phyloP scores from a whole-genome alignment of 768 basidiomycete species.

The Auricularia auricula-judae region DNA sequence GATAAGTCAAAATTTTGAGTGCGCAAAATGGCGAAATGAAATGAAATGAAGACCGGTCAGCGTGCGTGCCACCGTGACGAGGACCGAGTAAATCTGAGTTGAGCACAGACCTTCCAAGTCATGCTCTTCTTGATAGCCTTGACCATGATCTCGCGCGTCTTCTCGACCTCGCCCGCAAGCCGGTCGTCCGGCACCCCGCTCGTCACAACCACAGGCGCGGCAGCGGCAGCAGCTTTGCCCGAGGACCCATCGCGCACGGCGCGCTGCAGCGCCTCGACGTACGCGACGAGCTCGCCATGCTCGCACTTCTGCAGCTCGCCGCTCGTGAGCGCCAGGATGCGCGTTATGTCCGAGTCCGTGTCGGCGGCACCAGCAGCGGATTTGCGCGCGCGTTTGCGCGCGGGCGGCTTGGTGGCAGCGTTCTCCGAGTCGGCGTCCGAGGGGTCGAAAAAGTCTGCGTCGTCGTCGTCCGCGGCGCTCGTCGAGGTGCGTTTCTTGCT shows the following conservation, averaged over 20 bases:
- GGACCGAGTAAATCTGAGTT: background rate
- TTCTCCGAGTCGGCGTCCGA: slow-evolving; percentile 54
- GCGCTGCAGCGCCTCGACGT: background rate
- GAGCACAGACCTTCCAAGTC: background rate
- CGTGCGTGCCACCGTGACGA: too few relatives aligned
- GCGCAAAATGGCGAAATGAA: too few relatives aligned
- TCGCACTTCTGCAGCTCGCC: background rate
- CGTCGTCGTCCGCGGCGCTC: slow-evolving; percentile 19
- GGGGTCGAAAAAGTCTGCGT: slow-evolving; percentile 20
- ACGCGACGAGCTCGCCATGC: background rate
- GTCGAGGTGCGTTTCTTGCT: background rate
- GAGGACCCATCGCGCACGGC: background rate
- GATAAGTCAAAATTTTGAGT: background rate
- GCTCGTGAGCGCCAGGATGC: background rate
- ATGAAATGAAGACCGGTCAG: too few relatives aligned
- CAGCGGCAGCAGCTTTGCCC: too few relatives aligned
- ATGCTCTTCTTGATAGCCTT: background rate
- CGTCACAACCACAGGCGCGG: background rate
- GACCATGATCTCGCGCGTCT: background rate
- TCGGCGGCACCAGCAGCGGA: background rate
- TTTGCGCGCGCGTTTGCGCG: slow-evolving; percentile 11
- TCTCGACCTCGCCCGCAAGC: background rate
- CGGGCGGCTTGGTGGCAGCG: slow-evolving; percentile 33
- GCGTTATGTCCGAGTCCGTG: background rate
- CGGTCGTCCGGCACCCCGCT: background rate